Conservation (phyloP, 2,329 filamentous ascomycete genomes). For the Orbilia quercus region DNA sequence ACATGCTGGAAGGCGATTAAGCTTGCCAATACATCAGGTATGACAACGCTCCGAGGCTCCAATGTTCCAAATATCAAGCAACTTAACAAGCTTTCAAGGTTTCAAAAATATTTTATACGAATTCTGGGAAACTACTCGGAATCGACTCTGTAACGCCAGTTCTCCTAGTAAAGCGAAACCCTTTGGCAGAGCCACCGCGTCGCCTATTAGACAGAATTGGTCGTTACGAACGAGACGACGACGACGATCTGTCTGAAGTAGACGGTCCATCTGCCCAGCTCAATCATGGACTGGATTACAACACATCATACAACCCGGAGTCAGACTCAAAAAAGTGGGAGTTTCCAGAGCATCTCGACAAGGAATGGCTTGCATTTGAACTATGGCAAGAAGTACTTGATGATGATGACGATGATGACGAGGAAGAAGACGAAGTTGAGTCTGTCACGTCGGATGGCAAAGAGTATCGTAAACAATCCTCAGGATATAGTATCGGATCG, state of each 20-base stretch:
- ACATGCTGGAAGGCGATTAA: conserved; percentile 74
- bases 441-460: conserved; percentile 56
- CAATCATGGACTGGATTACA: conserved; percentile 63
- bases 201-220: conserved; percentile 68
- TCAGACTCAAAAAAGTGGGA: conserved; percentile 66
- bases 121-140: conserved; percentile 88
- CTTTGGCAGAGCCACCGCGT: conserved; percentile 72
- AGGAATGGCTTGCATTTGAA: conserved; percentile 91
- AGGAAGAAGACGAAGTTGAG: conserved; percentile 62
- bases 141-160: conserved; percentile 80
- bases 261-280: conserved; percentile 58
- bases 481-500: conserved; percentile 37
- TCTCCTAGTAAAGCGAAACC: conserved; percentile 77
- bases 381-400: conserved; percentile 75
- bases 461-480: conserved; percentile 2
- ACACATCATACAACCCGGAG: conserved; percentile 60
- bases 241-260: conserved; percentile 60
- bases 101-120: conserved; percentile 92
- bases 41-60: background rate
- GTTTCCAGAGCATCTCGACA: conserved; percentile 80
- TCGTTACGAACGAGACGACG: conserved; percentile 59
- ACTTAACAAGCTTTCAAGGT: conserved; percentile 64
- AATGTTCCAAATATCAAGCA: background rate
- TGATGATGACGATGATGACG: conserved; percentile 66
- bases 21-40: conserved; percentile 74